phyloP scores from a whole-genome alignment of 345 rosid species.

The Erucastrum elatum region DNA sequence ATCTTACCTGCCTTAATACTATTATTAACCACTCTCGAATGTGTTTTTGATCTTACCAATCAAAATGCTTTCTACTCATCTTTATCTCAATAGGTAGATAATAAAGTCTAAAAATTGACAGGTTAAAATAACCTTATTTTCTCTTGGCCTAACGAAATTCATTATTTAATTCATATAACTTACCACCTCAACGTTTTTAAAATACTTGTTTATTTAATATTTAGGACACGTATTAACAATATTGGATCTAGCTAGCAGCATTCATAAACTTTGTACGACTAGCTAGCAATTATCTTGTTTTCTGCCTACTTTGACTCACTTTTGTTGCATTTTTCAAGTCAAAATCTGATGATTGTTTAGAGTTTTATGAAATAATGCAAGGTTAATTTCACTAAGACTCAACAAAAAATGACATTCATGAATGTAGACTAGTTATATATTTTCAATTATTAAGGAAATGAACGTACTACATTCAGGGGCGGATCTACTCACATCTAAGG shows the following conservation, averaged over 20 bases:
- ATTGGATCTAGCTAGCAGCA: slow-evolving; percentile 33
- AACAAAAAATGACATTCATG: background rate
- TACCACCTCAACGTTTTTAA: slow-evolving; percentile 28
- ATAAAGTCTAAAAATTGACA: slow-evolving; percentile 29
- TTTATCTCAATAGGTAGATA: slow-evolving; percentile 37
- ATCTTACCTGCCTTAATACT: slow-evolving; percentile 39
- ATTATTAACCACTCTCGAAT: slow-evolving; percentile 36
- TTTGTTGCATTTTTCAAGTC: slow-evolving; percentile 15
- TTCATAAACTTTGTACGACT: slow-evolving; percentile 13
- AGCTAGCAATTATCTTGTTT: slow-evolving; percentile 33
- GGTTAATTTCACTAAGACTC: background rate
- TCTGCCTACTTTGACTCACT: slow-evolving; percentile 29
- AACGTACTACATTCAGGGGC: background rate
- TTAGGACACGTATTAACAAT: slow-evolving; percentile 35
- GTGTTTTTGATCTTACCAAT: slow-evolving; percentile 35
- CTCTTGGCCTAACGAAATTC: slow-evolving; percentile 26
- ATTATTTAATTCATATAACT: slow-evolving; percentile 15
- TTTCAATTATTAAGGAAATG: background rate
- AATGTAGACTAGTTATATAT: background rate
- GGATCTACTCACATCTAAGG: no score
- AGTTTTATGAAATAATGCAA: background rate
- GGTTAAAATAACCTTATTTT: slow-evolving; percentile 26
- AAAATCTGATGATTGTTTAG: slow-evolving; percentile 14
- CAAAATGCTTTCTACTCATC: slow-evolving; percentile 25
- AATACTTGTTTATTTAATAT: slow-evolving; percentile 13